Conservation (phyloP, 805 yeast genomes). For the Teunomyces kruisii region DNA sequence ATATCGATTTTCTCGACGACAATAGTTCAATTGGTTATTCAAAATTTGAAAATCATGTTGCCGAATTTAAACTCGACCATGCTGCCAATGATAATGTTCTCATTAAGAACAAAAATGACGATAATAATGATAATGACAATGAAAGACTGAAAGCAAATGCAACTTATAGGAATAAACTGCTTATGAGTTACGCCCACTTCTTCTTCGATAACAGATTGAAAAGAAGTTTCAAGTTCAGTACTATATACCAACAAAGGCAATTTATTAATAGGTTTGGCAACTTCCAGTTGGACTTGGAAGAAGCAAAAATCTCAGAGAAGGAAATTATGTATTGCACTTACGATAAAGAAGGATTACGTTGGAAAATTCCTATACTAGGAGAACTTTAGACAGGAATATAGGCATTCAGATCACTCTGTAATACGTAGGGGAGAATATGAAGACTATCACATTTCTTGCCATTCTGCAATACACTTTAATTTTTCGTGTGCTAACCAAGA, state of each 20-base stretch:
- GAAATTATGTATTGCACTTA: conserved; percentile 23
- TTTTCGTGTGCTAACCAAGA: not conserved
- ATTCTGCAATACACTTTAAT: too few relatives aligned
- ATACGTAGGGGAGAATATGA: too few relatives aligned
- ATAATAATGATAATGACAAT: not conserved
- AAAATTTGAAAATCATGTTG: not conserved
- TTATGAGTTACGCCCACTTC: conserved; percentile 33
- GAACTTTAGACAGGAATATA: conserved; percentile 24
- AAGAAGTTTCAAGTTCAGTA: conserved; percentile 39
- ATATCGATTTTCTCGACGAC: conserved; percentile 3
- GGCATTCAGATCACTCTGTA: too few relatives aligned
- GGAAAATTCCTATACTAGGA: conserved; percentile 43
- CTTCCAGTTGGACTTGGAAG: conserved; percentile 20
- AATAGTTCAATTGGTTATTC: not conserved
- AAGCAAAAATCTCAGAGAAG: not conserved
- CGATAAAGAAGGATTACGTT: conserved; percentile 38
- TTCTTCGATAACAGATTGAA: conserved; percentile 32
- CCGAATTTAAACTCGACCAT: not conserved
- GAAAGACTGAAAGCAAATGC: not conserved
- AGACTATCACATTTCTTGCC: too few relatives aligned
- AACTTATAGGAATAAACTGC: conserved; percentile 8
- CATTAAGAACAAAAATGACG: not conserved
- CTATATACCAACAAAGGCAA: conserved; percentile 42
- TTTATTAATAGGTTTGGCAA: conserved; percentile 43
- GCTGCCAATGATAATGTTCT: not conserved